Base-by-base conservation (phyloP, 805 yeast species). In the Teunomyces gatunensis region DNA sequence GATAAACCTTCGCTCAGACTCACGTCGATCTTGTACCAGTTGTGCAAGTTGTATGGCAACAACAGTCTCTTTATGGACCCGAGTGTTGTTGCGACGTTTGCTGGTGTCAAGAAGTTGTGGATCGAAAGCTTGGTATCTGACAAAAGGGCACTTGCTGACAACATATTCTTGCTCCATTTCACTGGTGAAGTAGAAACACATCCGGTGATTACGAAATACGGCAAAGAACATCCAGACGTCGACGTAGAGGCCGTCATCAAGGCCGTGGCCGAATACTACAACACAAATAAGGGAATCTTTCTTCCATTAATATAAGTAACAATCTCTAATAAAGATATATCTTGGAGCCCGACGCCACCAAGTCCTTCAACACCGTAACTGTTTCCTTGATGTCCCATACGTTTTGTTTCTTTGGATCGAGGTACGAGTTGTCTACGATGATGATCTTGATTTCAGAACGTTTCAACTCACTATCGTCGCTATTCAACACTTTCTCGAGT, bases 301-400 rank as follows among this genome's bases (percentile, higher is more conserved):
- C 43, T 58, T 29, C 65, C 65, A 6, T 49, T 62, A 12, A 28
- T 39, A 25, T 25, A 39, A 17, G 18, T 10, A 5, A 29, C 21
- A 11, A 43, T n/a, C 17, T n/a, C 32, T 65, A 80, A 57, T 78
- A 84, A 40, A 84, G 62, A 60, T 79, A 82, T 1, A 84, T 60
- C 52, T 77, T 77, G 4, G 81, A 67, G 2, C 79, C 75, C 3
- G 67, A 62, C 12, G 62, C 53, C 11, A 76, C 64, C 46, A 81
- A 67, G 6, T 58, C 60, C 49, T 74, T 75, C 46, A 81, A 58
- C 4, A 73, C 60, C 10, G 61, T 58, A 7, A 68, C 58, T 2
- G 80, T 72, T 47, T 79, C 85, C 13, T 68, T 67, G 30, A 73
- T 63, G 48, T 85, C 89, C 80, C 84, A 83, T 2, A 85, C 68